These are phyloP conservation scores for Macroventuria anomochaeta DNA, from an alignment of 2,329 filamentous ascomycete species.

Conservation along the genomic window DNA sequence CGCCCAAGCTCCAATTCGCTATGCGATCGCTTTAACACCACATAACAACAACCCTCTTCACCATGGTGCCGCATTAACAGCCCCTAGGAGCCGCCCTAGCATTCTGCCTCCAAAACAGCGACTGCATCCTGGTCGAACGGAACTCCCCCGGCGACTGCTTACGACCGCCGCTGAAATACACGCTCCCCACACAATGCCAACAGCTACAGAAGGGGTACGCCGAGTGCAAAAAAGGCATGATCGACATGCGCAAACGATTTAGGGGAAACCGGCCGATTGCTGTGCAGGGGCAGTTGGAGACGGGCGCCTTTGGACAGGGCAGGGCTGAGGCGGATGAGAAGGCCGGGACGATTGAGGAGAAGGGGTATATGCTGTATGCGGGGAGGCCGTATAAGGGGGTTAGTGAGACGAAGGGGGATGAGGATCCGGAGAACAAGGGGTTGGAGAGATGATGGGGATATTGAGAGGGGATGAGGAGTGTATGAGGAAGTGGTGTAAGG, in stretches of 20 bases:
- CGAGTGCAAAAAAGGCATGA: constrained; percentile 93
- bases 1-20: too few species aligned
- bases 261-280: constrained; percentile 86
- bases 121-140: constrained; percentile 93
- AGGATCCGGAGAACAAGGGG: constrained; percentile 33
- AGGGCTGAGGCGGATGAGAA: constrained; percentile 41
- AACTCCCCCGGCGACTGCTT: constrained; percentile 89
- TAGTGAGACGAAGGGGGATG: constrained; percentile 38
- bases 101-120: constrained; percentile 92
- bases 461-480: neutral
- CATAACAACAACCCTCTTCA: too few species aligned
- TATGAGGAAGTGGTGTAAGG: neutral
- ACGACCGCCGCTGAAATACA: constrained; percentile 78
- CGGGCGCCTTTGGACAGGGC: constrained; percentile 41
- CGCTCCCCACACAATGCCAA: constrained; percentile 85
- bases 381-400: constrained; percentile 42
- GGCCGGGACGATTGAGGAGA: constrained; percentile 46
- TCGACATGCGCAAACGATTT: constrained; percentile 99
- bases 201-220: constrained; percentile 89
- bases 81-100: constrained; percentile 92
- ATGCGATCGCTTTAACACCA: too few species aligned
- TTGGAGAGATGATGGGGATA: constrained; percentile 23
- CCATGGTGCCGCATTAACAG: too few species aligned
- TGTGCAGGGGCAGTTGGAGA: constrained; percentile 42
- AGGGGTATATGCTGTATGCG: constrained; percentile 49